A percentile compares a stretch with the other conserved stretches of the same genome.
Conservation (phyloP, 345 rosid species). For the Kandelia obovata region DNA sequence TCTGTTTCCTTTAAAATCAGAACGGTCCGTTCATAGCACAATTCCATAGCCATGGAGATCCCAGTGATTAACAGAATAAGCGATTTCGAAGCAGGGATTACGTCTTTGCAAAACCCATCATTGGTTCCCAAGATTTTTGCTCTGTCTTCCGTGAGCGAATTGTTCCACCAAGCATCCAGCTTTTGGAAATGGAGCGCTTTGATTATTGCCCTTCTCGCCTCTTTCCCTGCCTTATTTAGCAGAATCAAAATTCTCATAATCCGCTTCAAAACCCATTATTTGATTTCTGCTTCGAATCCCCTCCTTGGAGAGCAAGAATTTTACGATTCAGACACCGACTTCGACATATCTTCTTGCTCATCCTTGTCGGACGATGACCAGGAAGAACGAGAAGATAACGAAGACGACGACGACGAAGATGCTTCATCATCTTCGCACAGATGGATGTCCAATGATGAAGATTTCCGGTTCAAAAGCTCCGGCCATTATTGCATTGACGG, state of each 20-base stretch:
- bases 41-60: slow-evolving; percentile 44
- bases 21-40: background rate
- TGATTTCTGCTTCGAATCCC: background rate
- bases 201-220: slow-evolving; percentile 56
- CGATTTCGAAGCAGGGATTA: slow-evolving; percentile 53
- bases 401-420: background rate
- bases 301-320: too few species aligned
- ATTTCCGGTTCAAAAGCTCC: too few species aligned
- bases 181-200: slow-evolving; percentile 72
- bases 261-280: slow-evolving; percentile 24
- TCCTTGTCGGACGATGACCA: slow-evolving; percentile 27
- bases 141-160: background rate
- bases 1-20: slow-evolving; percentile 26
- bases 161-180: slow-evolving; percentile 31
- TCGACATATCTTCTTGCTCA: slow-evolving; percentile 29
- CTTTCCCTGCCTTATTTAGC: slow-evolving; percentile 43
- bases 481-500: too few species aligned
- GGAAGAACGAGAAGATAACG: slow-evolving; percentile 11
- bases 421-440: too few species aligned
- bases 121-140: slow-evolving; percentile 26
- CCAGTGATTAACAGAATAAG: slow-evolving; percentile 55
- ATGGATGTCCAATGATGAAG: too few species aligned
- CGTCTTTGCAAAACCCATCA: slow-evolving; percentile 32
- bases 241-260: slow-evolving; percentile 41
- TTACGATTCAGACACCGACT: slow-evolving; percentile 22